Evolutionary conservation across 2,329 filamentous ascomycete genomes (phyloP), one percentile per base, ranked within the genome.

Genomic region (Cordyceps pruinosa): DNA sequence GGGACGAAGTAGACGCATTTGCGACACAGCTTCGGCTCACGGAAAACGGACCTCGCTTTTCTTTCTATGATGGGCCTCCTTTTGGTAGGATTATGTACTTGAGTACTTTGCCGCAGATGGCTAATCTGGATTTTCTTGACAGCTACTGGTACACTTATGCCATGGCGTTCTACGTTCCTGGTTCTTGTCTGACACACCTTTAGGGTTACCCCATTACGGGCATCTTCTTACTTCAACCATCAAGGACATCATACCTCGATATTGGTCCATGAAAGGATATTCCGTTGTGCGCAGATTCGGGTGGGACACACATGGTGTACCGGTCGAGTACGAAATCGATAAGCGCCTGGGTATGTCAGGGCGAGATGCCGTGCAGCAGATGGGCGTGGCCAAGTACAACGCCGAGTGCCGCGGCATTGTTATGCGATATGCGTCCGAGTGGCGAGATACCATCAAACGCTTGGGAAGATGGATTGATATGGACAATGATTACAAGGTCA

Each of bases 251-350:
- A 95, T 97, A 63, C 91, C 93, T 10, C 80, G 93, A 64, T 97
- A 97, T 73, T 97, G 92, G 90, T 92, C 91, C 50, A 96, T 96
- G 91, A 94, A 95, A 70, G 93, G 93, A 15, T 89, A 86, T 69
- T 88, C 95, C 75, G 92, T 97, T 51, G 90, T 94, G 96, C 48
- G 54, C 12, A 41, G 54, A 28, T 52, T 52, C 21, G 48, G 56
- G 5, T 58, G 48, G 56, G 56, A 58, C 5, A 52, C 90, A 2
- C 90, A 95, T 69, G 90, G 90, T 61, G 80, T 95, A 59, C 90
- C 90, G 15, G 90, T 95, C 64, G 90, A 95, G 75, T 88, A 93
- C 70, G 90, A 95, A 74, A 95, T 95, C 66, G 90, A 95, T 78
- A 95, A 95, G 79, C 89, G 90, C 73, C 79, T 93, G 60, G 87